Evolutionary conservation across 768 basidiomycete genomes (phyloP).

Genomic region (Auriculariales sp.): DNA sequence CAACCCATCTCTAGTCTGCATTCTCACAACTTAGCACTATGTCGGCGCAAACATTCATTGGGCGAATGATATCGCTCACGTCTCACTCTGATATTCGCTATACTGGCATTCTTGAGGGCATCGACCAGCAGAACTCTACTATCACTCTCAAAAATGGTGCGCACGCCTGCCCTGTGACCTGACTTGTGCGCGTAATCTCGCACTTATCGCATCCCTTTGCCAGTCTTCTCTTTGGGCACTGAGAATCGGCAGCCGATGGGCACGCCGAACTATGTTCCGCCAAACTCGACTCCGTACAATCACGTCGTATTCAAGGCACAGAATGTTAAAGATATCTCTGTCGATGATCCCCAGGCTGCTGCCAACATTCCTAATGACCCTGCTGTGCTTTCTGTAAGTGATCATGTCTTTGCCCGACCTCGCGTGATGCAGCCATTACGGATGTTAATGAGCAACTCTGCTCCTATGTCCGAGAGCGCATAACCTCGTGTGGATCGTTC

Average conservation of each 20-base stretch:
- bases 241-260: conserved; percentile 45
- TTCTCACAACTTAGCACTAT: conserved; percentile 1
- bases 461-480: conserved; percentile 29
- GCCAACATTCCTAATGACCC: conserved; percentile 47
- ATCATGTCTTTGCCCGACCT: conserved; percentile 8
- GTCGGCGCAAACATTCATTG: conserved; percentile 3
- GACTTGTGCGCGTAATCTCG: neutral
- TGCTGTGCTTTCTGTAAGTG: conserved; percentile 53
- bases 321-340: conserved; percentile 79
- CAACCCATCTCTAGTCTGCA: neutral
- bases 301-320: conserved; percentile 87
- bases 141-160: conserved; percentile 79
- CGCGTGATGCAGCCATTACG: conserved; percentile 28
- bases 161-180: conserved; percentile 7
- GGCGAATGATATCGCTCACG: conserved; percentile 56
- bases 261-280: conserved; percentile 58
- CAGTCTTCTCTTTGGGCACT: conserved; percentile 80
- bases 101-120: conserved; percentile 73
- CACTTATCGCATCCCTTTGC: neutral
- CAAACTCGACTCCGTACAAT: conserved; percentile 69
- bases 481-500: conserved; percentile 34
- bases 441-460: conserved; percentile 27
- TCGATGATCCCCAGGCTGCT: conserved; percentile 47
- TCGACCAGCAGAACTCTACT: conserved; percentile 73
- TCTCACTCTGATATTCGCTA: conserved; percentile 87